Base-by-base conservation (phyloP, 495 filamentous ascomycete species). In the Astrothelium macrocarpum region DNA sequence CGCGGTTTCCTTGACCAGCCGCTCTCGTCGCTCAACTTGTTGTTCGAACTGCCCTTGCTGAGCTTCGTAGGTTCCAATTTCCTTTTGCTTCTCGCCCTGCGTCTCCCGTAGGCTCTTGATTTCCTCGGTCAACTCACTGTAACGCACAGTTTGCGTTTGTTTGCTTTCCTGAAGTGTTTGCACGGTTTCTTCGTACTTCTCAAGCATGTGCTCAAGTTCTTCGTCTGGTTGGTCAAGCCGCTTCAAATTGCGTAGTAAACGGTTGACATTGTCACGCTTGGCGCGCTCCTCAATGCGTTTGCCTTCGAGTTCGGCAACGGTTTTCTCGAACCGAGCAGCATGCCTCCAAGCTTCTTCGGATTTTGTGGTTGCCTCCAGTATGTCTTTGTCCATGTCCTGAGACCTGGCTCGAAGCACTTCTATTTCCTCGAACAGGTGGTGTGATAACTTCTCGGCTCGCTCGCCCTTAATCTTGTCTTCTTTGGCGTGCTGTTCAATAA, bases 391-490 rank as follows among this genome's bases (percentile, higher is more conserved):
- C n/a, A 90, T 75, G 32, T 84, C 72, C 10, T 79, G 75, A 12
- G 77, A 81, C 65, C 91, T 78, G 0, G 71, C 76, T 20, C 84
- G 79, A 29, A 91, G 76, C 0, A 72, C 76, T 59, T 91, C 86
- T n/a, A 95, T 88, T 69, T 96, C 89, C 1, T 81, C 78, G 62
- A 83, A 80, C 3, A 97, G 79, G 62, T 83, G 81, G 25, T 76
- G 74, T 1, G 84, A 84, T 56, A 81, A 78, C 69, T 84, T 86
- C 66, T 90, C 79, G 1, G 79, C 78, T 64, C 78, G 78, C 59
- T 96, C 91, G 12, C 86, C 94, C 63, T 84, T 89, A 61, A 92
- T 89, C 72, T 97, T 97, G 71, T 91, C 87, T n/a, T 80, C 78
- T 72, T 92, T 94, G 65, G 87, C 82, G 68, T 89, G 83, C 34